Base-by-base conservation (phyloP, 805 yeast species). In the Teunomyces panamensis region DNA sequence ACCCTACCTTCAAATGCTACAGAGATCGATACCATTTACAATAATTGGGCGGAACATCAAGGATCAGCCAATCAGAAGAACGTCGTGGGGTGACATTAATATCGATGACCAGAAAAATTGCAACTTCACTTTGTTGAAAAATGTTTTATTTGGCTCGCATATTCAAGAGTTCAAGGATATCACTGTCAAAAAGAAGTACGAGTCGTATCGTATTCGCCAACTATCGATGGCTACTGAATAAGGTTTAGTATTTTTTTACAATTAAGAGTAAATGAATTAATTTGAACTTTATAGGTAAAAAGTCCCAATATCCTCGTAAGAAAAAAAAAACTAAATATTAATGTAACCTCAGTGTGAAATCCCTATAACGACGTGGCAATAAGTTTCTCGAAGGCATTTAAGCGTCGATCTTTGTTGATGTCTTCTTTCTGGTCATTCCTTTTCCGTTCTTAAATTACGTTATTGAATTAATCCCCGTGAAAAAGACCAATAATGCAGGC, bases 161-260 rank as follows among this genome's bases (percentile, higher is more conserved):
- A 44, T 61, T 39, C 60, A 60, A 42, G 67, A 62, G 46, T 59
- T 63, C 30, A 62, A 55, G 44, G 68, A 63, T 30, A 44, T 53
- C 30, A 62, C 64, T 11, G 27, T 51, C 5, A 44, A 47, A 24
- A 48, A 36, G 13, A 55, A 56, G 46, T 62, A 62, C 41, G 67
- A 62, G 39, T 29, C 30, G n/a, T 61, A 42, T 24, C 37, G 45
- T 8, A 42, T 42, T 43, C 41, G 41, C 28, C 41, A 37, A n/a
- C 26, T 37, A 37, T 37, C 41, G 4, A 26, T n/a, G 16, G 17
- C 14, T 32, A 10, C 14, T 13, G 34, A 32, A 13, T 32, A 32
- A 32, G 34, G 34, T 32, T 32, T 13, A 13, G 17, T 7, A 9
- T 32, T 9, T 32, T 8, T 20, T 20, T 20, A 4, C 6, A 20